Percentiles rank a stretch among this genome's conserved stretches.
Evolutionary conservation across 805 yeast genomes (phyloP).

Genomic region (Candida arabinofermentans): DNA sequence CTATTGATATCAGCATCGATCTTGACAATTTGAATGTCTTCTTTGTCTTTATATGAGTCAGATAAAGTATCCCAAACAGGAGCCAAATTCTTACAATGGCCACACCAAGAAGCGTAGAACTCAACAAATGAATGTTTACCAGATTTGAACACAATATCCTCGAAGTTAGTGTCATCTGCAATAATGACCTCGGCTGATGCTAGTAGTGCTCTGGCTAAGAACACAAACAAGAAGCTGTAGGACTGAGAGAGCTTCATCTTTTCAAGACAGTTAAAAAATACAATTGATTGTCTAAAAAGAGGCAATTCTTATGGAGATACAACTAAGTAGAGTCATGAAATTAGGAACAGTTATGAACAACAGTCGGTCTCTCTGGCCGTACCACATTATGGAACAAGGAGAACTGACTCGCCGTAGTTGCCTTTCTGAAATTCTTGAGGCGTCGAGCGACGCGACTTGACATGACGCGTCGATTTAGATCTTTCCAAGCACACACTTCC

Average conservation of each 20-base stretch:
- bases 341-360: no score
- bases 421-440: no score
- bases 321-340: no score
- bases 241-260: not conserved
- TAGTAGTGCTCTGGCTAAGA: not conserved
- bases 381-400: no score
- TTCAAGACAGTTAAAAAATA: no score
- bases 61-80: slow-evolving; percentile 41
- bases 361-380: no score
- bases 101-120: slow-evolving; percentile 72
- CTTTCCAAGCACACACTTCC: no score
- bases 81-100: slow-evolving; percentile 57
- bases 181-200: slow-evolving; percentile 32
- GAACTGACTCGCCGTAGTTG: no score
- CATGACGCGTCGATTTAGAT: no score
- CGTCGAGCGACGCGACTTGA: no score
- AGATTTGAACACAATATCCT: slow-evolving; percentile 51
- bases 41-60: slow-evolving; percentile 15
- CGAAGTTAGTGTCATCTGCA: slow-evolving; percentile 48
- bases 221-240: not conserved
- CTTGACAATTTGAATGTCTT: slow-evolving; percentile 34
- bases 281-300: no score
- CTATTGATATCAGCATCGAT: slow-evolving; percentile 60
- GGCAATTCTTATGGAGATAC: no score
- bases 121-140: slow-evolving; percentile 74